Evolutionary conservation across 306 rosid species (phyloP).

Genomic region (Ceratonia siliqua): DNA sequence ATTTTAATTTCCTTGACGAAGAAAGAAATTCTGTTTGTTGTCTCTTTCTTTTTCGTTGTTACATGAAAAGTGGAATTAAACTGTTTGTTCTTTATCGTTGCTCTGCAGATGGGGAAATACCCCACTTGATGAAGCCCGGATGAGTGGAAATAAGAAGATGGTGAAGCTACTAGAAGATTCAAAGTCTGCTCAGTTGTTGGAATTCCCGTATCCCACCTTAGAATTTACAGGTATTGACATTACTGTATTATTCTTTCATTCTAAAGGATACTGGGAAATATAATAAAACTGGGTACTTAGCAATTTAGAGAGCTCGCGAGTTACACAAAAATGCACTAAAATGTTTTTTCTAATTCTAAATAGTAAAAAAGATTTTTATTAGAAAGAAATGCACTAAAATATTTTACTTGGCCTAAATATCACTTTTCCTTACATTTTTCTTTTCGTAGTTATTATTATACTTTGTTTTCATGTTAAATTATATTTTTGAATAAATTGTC

Average conservation of each 20-base stretch:
- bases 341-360: too few relatives aligned
- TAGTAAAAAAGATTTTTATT: too few relatives aligned
- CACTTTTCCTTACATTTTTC: not conserved
- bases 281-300: not conserved
- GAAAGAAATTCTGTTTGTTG: not conserved
- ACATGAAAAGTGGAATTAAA: not conserved
- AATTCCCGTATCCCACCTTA: constrained; percentile 40
- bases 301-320: not conserved
- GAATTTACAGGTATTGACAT: constrained; percentile 57
- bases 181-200: constrained; percentile 62
- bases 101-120: constrained; percentile 87
- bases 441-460: not conserved
- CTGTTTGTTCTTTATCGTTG: not conserved
- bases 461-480: not conserved
- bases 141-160: constrained; percentile 80
- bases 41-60: constrained; percentile 23
- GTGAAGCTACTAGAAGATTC: constrained; percentile 76
- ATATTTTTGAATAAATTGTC: not conserved
- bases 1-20: not conserved
- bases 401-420: not conserved
- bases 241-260: not conserved
- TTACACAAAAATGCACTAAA: not conserved
- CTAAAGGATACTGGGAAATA: not conserved
- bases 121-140: constrained; percentile 80
- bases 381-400: too few relatives aligned